Percentiles rank a stretch among this genome's conserved stretches.
Evolutionary conservation across 805 yeast species (phyloP).

Genomic region (Hagleromyces aurorensis): DNA sequence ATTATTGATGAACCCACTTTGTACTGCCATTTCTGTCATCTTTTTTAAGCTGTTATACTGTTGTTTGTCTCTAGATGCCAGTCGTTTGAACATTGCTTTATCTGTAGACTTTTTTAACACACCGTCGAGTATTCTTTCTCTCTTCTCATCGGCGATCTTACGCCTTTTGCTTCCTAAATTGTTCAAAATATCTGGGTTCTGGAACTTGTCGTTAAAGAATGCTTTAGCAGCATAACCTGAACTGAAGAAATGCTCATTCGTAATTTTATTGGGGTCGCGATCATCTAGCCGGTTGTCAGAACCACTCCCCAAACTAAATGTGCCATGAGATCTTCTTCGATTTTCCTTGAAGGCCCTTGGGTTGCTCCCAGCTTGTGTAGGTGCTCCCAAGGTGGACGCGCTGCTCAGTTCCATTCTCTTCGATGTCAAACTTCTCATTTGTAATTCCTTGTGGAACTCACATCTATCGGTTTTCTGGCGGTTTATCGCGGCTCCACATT

Average conservation of each 20-base stretch:
- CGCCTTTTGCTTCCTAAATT: conserved; percentile 34
- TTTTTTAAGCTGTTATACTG: conserved; percentile 18
- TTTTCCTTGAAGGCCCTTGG: conserved; percentile 37
- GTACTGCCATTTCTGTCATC: conserved; percentile 34
- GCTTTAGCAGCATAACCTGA: conserved; percentile 39
- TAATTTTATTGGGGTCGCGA: conserved; percentile 18
- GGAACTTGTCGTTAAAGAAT: conserved; percentile 43
- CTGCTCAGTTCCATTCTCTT: conserved; percentile 73
- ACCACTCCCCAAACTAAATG: conserved; percentile 5
- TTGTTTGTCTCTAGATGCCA: conserved; percentile 15
- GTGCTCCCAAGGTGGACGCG: conserved; percentile 47
- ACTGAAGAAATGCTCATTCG: conserved; percentile 33
- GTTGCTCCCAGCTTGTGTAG: conserved; percentile 38
- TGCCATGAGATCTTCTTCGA: conserved; percentile 2
- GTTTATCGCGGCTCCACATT: conserved; percentile 59
- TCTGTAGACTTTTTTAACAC: conserved; percentile 19
- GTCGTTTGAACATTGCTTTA: conserved; percentile 1
- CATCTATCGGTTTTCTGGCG: conserved; percentile 48
- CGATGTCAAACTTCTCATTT: conserved; percentile 44
- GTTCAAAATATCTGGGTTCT: conserved; percentile 39
- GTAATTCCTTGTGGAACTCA: conserved; percentile 59
- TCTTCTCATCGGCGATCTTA: conserved; percentile 34
- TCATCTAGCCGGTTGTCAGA: conserved; percentile 20
- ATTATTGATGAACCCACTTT: conserved; percentile 33
- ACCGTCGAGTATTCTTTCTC: conserved; percentile 25